Conservation (phyloP, 768 basidiomycete genomes). For the Exsudoporus frostii region DNA sequence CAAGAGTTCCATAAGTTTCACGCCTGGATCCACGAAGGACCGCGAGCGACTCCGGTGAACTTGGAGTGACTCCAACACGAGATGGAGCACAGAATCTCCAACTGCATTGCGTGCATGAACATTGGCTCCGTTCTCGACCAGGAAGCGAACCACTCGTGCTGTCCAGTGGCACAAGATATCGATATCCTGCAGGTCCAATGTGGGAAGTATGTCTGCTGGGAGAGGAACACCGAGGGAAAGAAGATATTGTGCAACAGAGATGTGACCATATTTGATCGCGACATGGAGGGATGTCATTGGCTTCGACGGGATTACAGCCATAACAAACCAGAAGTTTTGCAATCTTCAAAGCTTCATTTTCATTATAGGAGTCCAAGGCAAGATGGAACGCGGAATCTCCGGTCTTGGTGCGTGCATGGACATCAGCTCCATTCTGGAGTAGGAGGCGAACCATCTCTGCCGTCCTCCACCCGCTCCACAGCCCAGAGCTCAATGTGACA, state of each 20-base stretch:
- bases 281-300: neutral
- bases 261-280: neutral
- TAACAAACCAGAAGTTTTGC: neutral
- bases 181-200: neutral
- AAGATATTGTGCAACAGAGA: neutral
- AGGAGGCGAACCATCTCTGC: neutral
- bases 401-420: too few relatives aligned
- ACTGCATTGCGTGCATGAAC: neutral
- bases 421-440: neutral
- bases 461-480: rapidly evolving
- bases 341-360: neutral
- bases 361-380: too few relatives aligned
- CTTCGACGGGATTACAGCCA: neutral
- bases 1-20: neutral
- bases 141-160: neutral
- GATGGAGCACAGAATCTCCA: neutral
- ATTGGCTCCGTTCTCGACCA: neutral
- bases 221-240: neutral
- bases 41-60: too few relatives aligned
- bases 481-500: neutral
- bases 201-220: neutral
- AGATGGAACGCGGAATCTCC: neutral
- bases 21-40: too few relatives aligned
- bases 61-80: neutral
- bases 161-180: too few relatives aligned